These are phyloP conservation scores for Silybum marianum DNA, from an alignment of 129 eudicot species.

Conservation along the genomic window DNA sequence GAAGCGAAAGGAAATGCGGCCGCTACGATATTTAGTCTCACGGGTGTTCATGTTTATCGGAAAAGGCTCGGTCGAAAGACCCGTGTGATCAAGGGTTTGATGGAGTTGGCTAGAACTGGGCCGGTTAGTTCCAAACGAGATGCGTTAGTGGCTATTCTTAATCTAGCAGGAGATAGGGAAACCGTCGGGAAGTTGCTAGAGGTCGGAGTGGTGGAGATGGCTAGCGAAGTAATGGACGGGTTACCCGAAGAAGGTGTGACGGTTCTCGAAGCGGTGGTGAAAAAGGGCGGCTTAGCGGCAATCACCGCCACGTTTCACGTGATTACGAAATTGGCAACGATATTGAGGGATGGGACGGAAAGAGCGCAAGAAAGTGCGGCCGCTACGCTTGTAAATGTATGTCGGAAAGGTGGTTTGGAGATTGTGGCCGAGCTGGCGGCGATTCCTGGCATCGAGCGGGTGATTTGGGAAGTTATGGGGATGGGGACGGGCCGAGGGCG, in stretches of 20 bases:
- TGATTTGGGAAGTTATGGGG: conserved; percentile 92
- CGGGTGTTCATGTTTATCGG: conserved; percentile 59
- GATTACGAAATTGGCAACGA: conserved; percentile 44
- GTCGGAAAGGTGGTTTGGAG: conserved; percentile 81
- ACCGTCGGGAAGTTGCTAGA: conserved; percentile 69
- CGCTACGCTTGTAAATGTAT: conserved; percentile 74
- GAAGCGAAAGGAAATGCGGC: conserved; percentile 98
- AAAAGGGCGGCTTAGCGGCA: conserved; percentile 77
- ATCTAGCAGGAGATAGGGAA: conserved; percentile 84
- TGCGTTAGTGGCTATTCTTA: conserved; percentile 85
- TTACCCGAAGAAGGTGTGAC: conserved; percentile 78
- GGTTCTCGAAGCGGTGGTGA: conserved; percentile 79
- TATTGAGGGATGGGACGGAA: conserved; percentile 74
- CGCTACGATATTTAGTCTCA: conserved; percentile 75
- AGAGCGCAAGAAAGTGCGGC: conserved; percentile 83
- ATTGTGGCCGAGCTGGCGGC: conserved; percentile 76
- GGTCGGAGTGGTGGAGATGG: conserved; percentile 79
- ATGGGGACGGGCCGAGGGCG: conserved; percentile 73
- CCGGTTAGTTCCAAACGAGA: conserved; percentile 66
- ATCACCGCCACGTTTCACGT: conserved; percentile 50
- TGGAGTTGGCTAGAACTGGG: conserved; percentile 71
- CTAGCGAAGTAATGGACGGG: conserved; percentile 54
- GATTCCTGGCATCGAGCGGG: conserved; percentile 63
- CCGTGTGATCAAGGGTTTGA: conserved; percentile 74
- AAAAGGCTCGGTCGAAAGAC: conserved; percentile 66